Evolutionary conservation across 2,329 filamentous ascomycete species (phyloP), one percentile per base, ranked within the genome.

Genomic region (Colletotrichum liriopes): DNA sequence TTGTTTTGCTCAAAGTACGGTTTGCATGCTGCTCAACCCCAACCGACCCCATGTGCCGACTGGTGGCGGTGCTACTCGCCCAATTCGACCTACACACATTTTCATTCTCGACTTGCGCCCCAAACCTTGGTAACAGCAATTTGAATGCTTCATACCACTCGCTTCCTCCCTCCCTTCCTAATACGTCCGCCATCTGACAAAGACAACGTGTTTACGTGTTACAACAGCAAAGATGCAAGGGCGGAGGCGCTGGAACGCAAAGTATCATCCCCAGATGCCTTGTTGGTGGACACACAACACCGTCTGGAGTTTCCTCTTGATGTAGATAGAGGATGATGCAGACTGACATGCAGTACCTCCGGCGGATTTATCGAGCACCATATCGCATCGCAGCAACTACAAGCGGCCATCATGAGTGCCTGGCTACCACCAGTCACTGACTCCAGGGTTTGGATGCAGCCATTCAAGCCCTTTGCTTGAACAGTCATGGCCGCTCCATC

Each of bases 241-340:
- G 70, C 32, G 64, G n/a, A 59, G 52, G 60, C 66, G 43, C 59
- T 72, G 70, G 65, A 64, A 72, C 60, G 65, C 66, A 23, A 18
- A 65, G 47, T 54, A 23, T 18, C 23, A 26, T 26, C 23, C 39
- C 20, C 23, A 7, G 14, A 9, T 20, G 16, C 32, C 26, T 52
- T 52, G 43, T 35, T 37, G 26, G 9, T 58, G 59, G 39, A 11
- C n/a, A 39, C 56, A 55, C 41, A 20, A 52, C 65, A 55, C 64
- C 70, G 39, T 68, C 65, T 65, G 39, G 47, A 60, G 23, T 72
- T 39, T 16, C 29, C 37, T 41, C 47, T 35, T 32, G 58, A 12
- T 55, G 32, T 26, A 55, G 45, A 59, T 20, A 6, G 56, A 55
- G 26, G 41, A 6, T 32, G 45, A 64, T 60, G 47, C 47, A 37